Evolutionary conservation across 2,329 filamentous ascomycete genomes (phyloP), one percentile per base, ranked within the genome.

Genomic region (Clonostachys rhizophaga): DNA sequence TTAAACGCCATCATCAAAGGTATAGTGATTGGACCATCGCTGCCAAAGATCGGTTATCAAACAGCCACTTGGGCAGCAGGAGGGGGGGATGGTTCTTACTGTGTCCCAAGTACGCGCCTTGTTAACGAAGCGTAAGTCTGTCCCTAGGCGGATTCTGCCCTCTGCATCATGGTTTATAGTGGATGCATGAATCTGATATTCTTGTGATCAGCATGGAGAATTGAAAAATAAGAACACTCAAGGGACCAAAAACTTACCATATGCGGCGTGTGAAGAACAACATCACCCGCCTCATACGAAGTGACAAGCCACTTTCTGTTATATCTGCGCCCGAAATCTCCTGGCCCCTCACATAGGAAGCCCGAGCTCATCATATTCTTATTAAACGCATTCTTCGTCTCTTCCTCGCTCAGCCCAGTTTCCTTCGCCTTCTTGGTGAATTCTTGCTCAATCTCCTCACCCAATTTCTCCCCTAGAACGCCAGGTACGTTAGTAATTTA

Each of bases 341-440:
- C 65, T 1, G 78, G 73, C 0, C 67, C 70, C 33, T 81, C 71
- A 10, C 71, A 71, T 3, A 84, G 64, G 35, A 81, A 58, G 0
- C 78, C 79, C 0, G 69, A 76, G 0, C 66, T 63, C 65, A 81
- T 76, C 79, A 83, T 83, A 51, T 83, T 81, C 17, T 68, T 64
- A 52, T 83, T 83, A 57, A 79, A 83, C 3, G 72, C 76, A 33
- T 62, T 63, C 40, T 63, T 68, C 2, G 68, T 66, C 55, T 84
- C 73, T 48, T 78, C 73, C 0, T 80, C 75, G 0, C 63, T 71
- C 47, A 84, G 50, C 0, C 76, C 77, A 8, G 64, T 64, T 41
- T 67, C 65, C 50, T 64, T 69, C 3, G 79, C 78, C 49, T 72
- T 75, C 3, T 47, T 53, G 2, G 65, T 66, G 55, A 82, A 82